These are phyloP conservation scores for Globisporangium barbulae DNA, from an alignment of 352 stramenopile species.

Conservation along the genomic window DNA sequence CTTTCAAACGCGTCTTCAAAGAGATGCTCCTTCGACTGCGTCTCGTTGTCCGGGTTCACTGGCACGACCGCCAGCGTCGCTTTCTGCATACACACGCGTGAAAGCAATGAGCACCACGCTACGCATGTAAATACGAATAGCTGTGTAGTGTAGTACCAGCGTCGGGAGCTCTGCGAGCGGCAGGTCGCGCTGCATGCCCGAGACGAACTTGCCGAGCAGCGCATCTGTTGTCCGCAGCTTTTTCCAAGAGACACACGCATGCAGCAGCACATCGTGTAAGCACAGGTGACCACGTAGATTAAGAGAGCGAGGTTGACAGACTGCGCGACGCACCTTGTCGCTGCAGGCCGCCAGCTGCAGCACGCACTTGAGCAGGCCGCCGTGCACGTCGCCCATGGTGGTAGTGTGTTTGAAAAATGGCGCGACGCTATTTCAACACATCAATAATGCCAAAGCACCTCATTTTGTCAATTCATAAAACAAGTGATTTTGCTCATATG, in stretches of 20 bases:
- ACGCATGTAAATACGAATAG: not conserved
- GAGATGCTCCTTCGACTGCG: slow-evolving; percentile 35
- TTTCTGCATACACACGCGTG: slow-evolving; percentile 23
- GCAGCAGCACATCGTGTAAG: not conserved
- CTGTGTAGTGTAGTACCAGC: slow-evolving; percentile 23
- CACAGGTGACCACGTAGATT: not conserved
- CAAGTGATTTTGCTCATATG: not conserved
- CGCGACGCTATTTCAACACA: not conserved
- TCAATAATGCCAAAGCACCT: not conserved
- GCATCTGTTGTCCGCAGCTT: slow-evolving; percentile 60
- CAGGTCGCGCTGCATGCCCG: slow-evolving; percentile 34
- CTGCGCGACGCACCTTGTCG: slow-evolving; percentile 47
- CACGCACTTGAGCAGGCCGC: slow-evolving; percentile 70
- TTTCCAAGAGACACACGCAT: not conserved
- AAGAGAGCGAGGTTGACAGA: not conserved
- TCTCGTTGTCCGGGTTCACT: slow-evolving; percentile 27
- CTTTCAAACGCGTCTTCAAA: slow-evolving; percentile 57
- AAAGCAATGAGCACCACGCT: not conserved
- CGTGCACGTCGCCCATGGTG: slow-evolving; percentile 48
- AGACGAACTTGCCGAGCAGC: slow-evolving; percentile 38
- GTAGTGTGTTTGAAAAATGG: slow-evolving; percentile 6
- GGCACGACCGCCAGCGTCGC: slow-evolving; percentile 60
- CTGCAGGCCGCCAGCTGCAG: slow-evolving; percentile 70
- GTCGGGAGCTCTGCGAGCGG: slow-evolving; percentile 44
- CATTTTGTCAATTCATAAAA: no score